Conservation (phyloP, 495 filamentous ascomycete species). For the Astrothelium subdiscretum region DNA sequence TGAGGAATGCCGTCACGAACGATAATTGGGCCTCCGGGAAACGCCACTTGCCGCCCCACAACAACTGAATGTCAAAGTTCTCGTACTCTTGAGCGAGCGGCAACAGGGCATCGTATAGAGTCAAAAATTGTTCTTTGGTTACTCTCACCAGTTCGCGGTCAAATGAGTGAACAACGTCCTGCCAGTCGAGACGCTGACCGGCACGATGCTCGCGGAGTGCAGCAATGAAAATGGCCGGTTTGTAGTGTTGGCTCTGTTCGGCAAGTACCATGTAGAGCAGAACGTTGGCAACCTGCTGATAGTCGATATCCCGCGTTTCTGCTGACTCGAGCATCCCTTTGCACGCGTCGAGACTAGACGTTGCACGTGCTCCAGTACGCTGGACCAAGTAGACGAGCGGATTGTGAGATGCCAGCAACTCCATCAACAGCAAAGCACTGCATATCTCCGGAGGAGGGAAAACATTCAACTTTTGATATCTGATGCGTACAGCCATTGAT, state of each 20-base stretch:
- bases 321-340: constrained; percentile 55
- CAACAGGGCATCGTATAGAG: constrained; percentile 63
- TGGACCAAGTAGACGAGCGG: constrained; percentile 68
- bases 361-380: constrained; percentile 53
- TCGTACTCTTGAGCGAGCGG: constrained; percentile 51
- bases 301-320: constrained; percentile 56
- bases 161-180: constrained; percentile 65
- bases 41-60: constrained; percentile 90
- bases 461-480: constrained; percentile 50
- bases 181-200: constrained; percentile 62
- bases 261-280: constrained; percentile 73
- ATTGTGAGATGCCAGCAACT: constrained; percentile 53
- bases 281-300: constrained; percentile 70
- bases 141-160: constrained; percentile 71
- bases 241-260: constrained; percentile 53
- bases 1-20: constrained; percentile 73
- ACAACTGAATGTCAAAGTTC: constrained; percentile 60
- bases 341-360: constrained; percentile 40
- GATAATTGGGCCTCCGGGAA: constrained; percentile 77
- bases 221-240: constrained; percentile 61
- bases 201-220: constrained; percentile 44
- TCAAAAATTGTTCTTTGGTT: constrained; percentile 65
- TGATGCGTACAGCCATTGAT: constrained; percentile 50
- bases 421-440: constrained; percentile 60
- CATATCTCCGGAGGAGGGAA: constrained; percentile 60